Conservation (phyloP, 2,329 filamentous ascomycete genomes). For the Neophaeococcomyces mojaviensis region DNA sequence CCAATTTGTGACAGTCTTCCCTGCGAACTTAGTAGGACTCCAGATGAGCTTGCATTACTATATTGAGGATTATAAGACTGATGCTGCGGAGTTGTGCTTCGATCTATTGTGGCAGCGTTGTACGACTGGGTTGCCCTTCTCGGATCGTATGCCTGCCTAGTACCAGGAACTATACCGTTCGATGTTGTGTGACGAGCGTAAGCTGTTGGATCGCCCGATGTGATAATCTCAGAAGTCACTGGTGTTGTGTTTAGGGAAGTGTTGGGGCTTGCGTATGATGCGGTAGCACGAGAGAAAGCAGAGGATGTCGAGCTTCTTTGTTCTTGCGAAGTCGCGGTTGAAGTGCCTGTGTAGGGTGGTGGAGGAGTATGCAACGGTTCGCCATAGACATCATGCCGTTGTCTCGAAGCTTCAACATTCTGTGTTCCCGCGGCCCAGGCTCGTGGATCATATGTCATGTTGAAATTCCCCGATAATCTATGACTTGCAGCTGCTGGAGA, state of each 20-base stretch:
- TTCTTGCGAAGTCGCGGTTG: background rate
- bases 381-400: constrained; percentile 7
- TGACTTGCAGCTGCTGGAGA: constrained; percentile 36
- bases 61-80: constrained; percentile 7
- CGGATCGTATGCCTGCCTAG: background rate
- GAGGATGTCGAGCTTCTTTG: constrained; percentile 6
- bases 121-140: constrained; percentile 2
- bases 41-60: background rate
- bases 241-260: constrained; percentile 3
- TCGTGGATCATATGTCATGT: constrained; percentile 41
- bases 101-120: background rate
- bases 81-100: background rate
- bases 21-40: background rate
- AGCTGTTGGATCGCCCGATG: background rate
- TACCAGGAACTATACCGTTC: background rate
- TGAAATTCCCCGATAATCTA: constrained; percentile 32
- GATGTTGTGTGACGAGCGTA: background rate
- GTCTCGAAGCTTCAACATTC: constrained; percentile 4
- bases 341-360: constrained; percentile 1
- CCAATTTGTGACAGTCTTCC: background rate
- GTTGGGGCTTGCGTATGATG: constrained; percentile 1
- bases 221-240: constrained; percentile 4
- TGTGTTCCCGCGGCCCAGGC: constrained; percentile 37
- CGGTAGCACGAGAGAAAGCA: constrained; percentile 2
- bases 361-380: constrained; percentile 8